Evolutionary conservation across 1,284 basidiomycete species (phyloP), one percentile per base, ranked within the genome.

Genomic region (Trametes sp.): DNA sequence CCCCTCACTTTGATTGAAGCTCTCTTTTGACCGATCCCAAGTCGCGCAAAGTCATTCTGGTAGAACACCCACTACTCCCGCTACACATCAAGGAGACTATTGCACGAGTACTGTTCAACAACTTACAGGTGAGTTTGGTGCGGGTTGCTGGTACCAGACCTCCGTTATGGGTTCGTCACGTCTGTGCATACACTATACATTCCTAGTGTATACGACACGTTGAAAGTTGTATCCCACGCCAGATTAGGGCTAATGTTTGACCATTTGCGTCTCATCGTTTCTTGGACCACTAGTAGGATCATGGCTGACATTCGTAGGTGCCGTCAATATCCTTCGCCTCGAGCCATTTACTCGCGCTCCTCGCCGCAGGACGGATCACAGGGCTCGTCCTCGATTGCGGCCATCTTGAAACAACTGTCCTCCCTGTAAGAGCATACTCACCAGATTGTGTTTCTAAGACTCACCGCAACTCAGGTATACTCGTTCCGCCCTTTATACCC

Each of bases 331-430:
- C 95, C 0, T 98, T 98, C 76, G 92, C 92, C 0, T 90, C 93
- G 9, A 90, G 94, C 61, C 93, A 94, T 69, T 78, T 98, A 1
- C 84, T 98, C 11, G 86, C 94, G 0, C 79, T 98, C 16, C 82
- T 98, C 59, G 89, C 95, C 1, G 87, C 90, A 1, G 97, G 98
- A 4, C 82, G 93, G 61, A 92, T 95, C 67, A 96, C 95, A 0
- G 97, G 96, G 1, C 84, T 99, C 8, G 96, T 98, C 0, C 81
- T 99, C 2, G 96, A 98, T 70, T 89, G 89, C 66, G 98, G 97
- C 0, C 90, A 96, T 74, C 83, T 97, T 1, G 96, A 99, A 76
- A 92, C 95, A 0, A 91, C 89, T 2, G 87, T 90, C 9, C 83
- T 97, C 44, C 95, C 97, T 0, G 96, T 97, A 71, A 59, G 92